Evolutionary conservation across 768 basidiomycete species (phyloP).

Genomic region (Pulveroboletus sp.): DNA sequence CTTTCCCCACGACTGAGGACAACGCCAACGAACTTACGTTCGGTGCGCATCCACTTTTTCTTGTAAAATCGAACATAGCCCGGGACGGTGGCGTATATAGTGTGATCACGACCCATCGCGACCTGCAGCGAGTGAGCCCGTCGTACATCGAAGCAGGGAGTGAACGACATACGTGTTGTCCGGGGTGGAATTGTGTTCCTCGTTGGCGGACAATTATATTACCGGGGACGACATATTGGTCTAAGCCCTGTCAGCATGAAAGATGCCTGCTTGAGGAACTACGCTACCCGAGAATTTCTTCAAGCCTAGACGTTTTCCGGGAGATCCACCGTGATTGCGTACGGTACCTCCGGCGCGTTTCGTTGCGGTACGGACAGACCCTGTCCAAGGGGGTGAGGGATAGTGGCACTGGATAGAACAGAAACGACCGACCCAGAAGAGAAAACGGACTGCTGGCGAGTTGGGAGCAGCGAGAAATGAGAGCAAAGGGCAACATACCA

Average conservation of each 20-base stretch:
- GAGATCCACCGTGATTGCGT: constrained; percentile 87
- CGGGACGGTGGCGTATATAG: constrained; percentile 83
- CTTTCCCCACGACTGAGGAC: constrained; percentile 78
- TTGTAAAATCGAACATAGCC: constrained; percentile 96
- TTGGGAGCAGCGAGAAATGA: constrained; percentile 42
- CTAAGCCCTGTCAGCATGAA: constrained; percentile 37
- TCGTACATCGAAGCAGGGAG: neutral
- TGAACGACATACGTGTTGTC: constrained; percentile 72
- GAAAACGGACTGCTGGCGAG: constrained; percentile 48
- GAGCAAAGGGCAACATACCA: constrained; percentile 17
- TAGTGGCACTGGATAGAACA: neutral
- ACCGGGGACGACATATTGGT: constrained; percentile 88
- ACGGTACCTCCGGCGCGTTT: constrained; percentile 95
- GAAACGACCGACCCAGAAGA: constrained; percentile 25
- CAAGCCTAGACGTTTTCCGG: constrained; percentile 89
- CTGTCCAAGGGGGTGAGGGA: constrained; percentile 23
- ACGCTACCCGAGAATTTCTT: constrained; percentile 91
- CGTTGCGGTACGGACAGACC: constrained; percentile 86
- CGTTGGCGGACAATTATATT: constrained; percentile 96
- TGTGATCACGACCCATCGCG: constrained; percentile 90
- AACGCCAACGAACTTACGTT: constrained; percentile 80
- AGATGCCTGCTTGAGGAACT: neutral
- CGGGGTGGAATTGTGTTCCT: constrained; percentile 88
- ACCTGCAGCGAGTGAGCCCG: constrained; percentile 48
- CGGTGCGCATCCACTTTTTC: constrained; percentile 64